phyloP scores from a whole-genome alignment of 2,329 filamentous ascomycete genomes.

The Scolecobasidium constrictum region DNA sequence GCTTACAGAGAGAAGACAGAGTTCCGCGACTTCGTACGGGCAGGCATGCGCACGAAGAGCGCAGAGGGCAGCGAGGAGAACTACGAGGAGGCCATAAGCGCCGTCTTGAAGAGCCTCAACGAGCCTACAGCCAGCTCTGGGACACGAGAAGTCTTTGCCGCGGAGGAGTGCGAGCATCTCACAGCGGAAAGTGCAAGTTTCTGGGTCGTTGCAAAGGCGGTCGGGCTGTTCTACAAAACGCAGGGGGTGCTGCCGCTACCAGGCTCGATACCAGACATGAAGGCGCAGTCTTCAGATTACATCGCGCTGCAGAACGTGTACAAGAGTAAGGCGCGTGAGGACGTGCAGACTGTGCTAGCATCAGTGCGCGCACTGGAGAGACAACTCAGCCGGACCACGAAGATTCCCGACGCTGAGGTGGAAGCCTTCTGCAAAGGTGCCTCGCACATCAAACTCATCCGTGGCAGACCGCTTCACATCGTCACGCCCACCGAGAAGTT shows the following conservation, averaged over 20 bases:
- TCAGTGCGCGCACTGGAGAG: constrained; percentile 48
- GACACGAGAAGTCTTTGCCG: constrained; percentile 68
- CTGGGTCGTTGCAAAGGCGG: constrained; percentile 78
- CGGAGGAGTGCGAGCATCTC: constrained; percentile 45
- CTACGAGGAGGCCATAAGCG: constrained; percentile 81
- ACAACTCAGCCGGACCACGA: constrained; percentile 32
- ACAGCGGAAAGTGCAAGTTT: constrained; percentile 50
- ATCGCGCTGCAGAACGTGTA: constrained; percentile 86
- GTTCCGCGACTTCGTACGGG: constrained; percentile 62
- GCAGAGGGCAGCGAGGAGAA: constrained; percentile 90
- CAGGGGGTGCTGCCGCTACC: constrained; percentile 70
- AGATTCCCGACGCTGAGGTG: constrained; percentile 61
- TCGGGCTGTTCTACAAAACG: constrained; percentile 64
- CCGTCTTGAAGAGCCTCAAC: constrained; percentile 79
- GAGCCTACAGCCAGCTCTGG: constrained; percentile 55
- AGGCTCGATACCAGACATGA: constrained; percentile 92
- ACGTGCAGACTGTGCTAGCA: constrained; percentile 62
- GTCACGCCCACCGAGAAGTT: constrained; percentile 30
- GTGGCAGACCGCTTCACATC: constrained; percentile 45
- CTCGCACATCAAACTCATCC: constrained; percentile 81
- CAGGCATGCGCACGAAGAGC: constrained; percentile 57
- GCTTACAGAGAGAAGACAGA: constrained; percentile 78
- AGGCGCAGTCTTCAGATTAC: constrained; percentile 83
- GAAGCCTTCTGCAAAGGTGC: constrained; percentile 94
- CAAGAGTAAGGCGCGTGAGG: constrained; percentile 73